A percentile compares a stretch with the other conserved stretches of the same genome.
Evolutionary conservation across 805 yeast species (phyloP).

Genomic region (Metschnikowia peoriensis): DNA sequence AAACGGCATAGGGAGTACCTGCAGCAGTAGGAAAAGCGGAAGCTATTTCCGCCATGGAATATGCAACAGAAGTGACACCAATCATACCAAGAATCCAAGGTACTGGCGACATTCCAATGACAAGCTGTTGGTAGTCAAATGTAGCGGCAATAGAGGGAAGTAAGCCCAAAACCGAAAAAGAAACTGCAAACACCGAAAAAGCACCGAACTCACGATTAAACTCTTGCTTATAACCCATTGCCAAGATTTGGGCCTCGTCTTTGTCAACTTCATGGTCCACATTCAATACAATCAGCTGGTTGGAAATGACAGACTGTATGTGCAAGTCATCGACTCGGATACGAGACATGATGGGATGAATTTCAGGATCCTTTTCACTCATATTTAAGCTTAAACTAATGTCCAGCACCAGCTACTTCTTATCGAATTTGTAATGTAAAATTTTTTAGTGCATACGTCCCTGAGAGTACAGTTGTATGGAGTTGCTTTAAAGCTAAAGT

Average conservation of each 20-base stretch:
- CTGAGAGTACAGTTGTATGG: too few relatives aligned
- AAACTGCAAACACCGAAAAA: slow-evolving; percentile 58
- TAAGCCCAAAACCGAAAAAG: slow-evolving; percentile 62
- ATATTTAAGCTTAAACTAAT: neutral
- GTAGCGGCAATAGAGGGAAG: slow-evolving; percentile 66
- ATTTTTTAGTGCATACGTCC: too few relatives aligned
- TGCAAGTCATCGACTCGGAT: slow-evolving; percentile 36
- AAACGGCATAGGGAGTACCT: slow-evolving; percentile 68
- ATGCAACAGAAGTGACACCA: slow-evolving; percentile 57
- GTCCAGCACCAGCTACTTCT: slow-evolving; percentile 1
- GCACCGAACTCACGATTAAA: slow-evolving; percentile 57
- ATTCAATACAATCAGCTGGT: slow-evolving; percentile 35
- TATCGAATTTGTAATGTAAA: neutral
- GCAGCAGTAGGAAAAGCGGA: slow-evolving; percentile 67
- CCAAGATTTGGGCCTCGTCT: slow-evolving; percentile 55
- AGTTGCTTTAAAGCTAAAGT: too few relatives aligned
- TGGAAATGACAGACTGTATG: slow-evolving; percentile 39
- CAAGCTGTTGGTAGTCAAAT: slow-evolving; percentile 57
- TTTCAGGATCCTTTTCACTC: slow-evolving; percentile 14
- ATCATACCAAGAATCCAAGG: slow-evolving; percentile 58
- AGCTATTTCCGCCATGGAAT: slow-evolving; percentile 63
- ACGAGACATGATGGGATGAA: slow-evolving; percentile 22
- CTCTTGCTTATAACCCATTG: slow-evolving; percentile 64
- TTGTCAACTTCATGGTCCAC: slow-evolving; percentile 47
- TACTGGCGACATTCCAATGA: slow-evolving; percentile 61